These are phyloP conservation scores for Amanita exitialis DNA, from an alignment of 768 basidiomycete genomes.

Conservation along the genomic window DNA sequence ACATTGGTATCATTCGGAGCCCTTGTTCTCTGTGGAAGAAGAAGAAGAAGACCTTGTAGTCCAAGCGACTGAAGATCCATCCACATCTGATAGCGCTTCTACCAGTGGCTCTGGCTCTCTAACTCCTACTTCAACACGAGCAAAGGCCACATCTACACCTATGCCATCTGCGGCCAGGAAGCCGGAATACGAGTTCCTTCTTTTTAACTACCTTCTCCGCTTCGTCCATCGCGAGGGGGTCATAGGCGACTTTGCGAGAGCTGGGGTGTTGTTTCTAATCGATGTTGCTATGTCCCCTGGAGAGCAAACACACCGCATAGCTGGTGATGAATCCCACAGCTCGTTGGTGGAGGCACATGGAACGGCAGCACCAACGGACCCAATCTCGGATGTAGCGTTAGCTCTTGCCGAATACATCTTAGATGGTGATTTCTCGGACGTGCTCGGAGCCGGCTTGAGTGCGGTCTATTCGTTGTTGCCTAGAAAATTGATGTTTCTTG, in stretches of 20 bases:
- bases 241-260: constrained; percentile 89
- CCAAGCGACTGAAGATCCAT: constrained; percentile 25
- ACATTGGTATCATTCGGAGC: constrained; percentile 74
- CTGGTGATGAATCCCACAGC: constrained; percentile 22
- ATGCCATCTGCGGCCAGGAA: constrained; percentile 40
- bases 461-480: constrained; percentile 91
- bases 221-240: constrained; percentile 92
- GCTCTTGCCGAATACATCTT: constrained; percentile 89
- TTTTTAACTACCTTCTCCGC: constrained; percentile 92
- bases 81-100: constrained; percentile 10
- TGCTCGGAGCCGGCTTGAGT: constrained; percentile 85
- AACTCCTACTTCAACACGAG: constrained; percentile 57
- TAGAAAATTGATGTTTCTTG: constrained; percentile 68
- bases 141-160: constrained; percentile 42
- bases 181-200: constrained; percentile 88
- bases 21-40: constrained; percentile 67
- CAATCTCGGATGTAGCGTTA: constrained; percentile 76
- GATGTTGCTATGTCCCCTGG: constrained; percentile 90
- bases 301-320: constrained; percentile 32
- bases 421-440: constrained; percentile 98
- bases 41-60: constrained; percentile 53
- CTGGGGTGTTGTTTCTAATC: constrained; percentile 88
- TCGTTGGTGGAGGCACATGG: not conserved
- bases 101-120: constrained; percentile 15
- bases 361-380: constrained; percentile 35